Evolutionary conservation across 139 green algal genomes (phyloP), one percentile per base, ranked within the genome.

Genomic region (Ettlia oleoabundans): DNA sequence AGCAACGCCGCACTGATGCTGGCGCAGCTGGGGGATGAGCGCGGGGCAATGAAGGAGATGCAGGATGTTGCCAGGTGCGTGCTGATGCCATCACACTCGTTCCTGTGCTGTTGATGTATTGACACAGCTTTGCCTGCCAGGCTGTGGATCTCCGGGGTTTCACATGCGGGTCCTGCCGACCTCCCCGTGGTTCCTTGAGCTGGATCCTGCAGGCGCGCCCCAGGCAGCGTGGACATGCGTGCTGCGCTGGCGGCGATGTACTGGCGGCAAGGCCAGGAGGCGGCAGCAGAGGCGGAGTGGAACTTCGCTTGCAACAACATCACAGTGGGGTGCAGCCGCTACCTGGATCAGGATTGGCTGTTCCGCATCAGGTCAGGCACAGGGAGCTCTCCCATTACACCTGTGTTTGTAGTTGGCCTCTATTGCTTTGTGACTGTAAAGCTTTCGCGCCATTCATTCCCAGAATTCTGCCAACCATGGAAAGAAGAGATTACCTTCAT

Each of bases 171-270:
- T n/a, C n/a, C n/a, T n/a, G n/a, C n/a, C n/a, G n/a, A n/a, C n/a
- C n/a, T n/a, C n/a, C n/a, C n/a, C n/a, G n/a, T n/a, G n/a, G n/a
- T n/a, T n/a, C n/a, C n/a, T n/a, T n/a, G n/a, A n/a, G n/a, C n/a
- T n/a, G n/a, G n/a, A n/a, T n/a, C 26, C n/a, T 81, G 55, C 70
- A 92, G 94, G 19, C 79, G 93, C 1, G 94, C 94, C 0, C 93
- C 95, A 0, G 95, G 94, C 32, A 91, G 70, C 24, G 90, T 90
- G 0, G 95, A 98, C 87, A 95, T 96, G 87, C 85, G 94, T 0
- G 94, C 92, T 3, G 95, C 92, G 9, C 88, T 97, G 28, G 91
- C 94, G 0, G 93, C 95, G 4, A 79, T 97, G 58, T 95, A 95
- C 77, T 98, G 91, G 87, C 55, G 42, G 30, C 55, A 75, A 37